phyloP scores from a whole-genome alignment of 2,329 filamentous ascomycete species.

The Ampelomyces quisqualis region DNA sequence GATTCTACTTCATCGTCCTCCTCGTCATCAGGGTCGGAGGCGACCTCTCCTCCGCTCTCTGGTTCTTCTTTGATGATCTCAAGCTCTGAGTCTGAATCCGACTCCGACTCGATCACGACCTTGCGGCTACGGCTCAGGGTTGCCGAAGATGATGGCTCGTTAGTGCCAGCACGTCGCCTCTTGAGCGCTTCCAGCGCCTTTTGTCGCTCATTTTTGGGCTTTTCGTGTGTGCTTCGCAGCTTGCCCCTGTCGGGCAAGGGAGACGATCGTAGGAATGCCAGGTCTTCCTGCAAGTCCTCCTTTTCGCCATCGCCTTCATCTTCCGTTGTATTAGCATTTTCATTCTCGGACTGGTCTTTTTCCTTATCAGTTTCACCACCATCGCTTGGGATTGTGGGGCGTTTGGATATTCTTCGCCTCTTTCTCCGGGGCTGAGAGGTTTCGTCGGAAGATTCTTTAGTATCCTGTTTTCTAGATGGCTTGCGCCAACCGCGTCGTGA shows the following conservation, averaged over 20 bases:
- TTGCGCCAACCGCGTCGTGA: too few species aligned
- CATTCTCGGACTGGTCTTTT: conserved; percentile 3
- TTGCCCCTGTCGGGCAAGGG: conserved; percentile 30
- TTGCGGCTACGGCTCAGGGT: conserved; percentile 25
- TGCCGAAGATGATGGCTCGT: conserved; percentile 26
- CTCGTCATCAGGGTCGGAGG: conserved; percentile 21
- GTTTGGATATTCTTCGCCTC: background rate
- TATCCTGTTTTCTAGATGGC: too few species aligned
- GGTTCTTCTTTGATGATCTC: conserved; percentile 40
- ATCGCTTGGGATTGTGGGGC: background rate
- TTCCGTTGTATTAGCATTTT: background rate
- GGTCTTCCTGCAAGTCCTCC: conserved; percentile 45
- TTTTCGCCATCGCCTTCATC: conserved; percentile 7
- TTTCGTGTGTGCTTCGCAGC: conserved; percentile 26
- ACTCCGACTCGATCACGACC: conserved; percentile 26
- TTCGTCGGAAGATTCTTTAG: too few species aligned
- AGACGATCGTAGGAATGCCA: conserved; percentile 47
- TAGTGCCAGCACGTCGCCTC: conserved; percentile 41
- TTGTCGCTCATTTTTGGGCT: conserved; percentile 41
- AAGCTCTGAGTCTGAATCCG: conserved; percentile 30
- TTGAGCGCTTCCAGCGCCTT: conserved; percentile 49
- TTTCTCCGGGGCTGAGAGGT: too few species aligned
- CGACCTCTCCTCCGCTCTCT: conserved; percentile 17
- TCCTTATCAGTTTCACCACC: conserved; percentile 6
- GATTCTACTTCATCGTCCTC: conserved; percentile 27